A percentile compares a stretch with the other conserved stretches of the same genome.
Evolutionary conservation across 768 basidiomycete species (phyloP).

Genomic region (Cyclocybe cylindracea): DNA sequence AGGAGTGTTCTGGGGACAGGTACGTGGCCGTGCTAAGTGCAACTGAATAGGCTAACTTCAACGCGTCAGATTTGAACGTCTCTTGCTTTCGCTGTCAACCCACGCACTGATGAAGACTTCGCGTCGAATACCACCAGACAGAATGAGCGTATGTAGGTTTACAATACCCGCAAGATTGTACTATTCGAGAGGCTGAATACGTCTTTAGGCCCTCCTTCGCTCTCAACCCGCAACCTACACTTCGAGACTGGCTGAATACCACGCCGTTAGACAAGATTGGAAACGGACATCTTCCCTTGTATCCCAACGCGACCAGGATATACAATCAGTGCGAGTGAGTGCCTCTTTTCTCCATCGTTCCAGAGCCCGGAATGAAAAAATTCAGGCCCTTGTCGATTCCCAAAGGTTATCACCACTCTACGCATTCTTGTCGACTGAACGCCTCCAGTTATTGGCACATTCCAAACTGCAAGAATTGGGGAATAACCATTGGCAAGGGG

Average conservation of each 20-base stretch:
- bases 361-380: background rate
- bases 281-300: slow-evolving; percentile 36
- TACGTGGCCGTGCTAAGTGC: slow-evolving; percentile 18
- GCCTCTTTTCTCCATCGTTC: background rate
- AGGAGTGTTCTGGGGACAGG: slow-evolving; percentile 56
- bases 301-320: slow-evolving; percentile 30
- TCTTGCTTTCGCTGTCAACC: slow-evolving; percentile 53
- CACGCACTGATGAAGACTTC: slow-evolving; percentile 43
- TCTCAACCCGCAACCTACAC: slow-evolving; percentile 36
- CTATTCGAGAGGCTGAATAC: background rate
- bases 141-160: slow-evolving; percentile 26
- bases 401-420: slow-evolving; percentile 21
- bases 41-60: background rate
- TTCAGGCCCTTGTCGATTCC: background rate
- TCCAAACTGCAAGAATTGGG: slow-evolving; percentile 30
- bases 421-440: slow-evolving; percentile 23
- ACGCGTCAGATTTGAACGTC: slow-evolving; percentile 46
- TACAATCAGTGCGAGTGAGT: slow-evolving; percentile 28
- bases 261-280: slow-evolving; percentile 34
- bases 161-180: background rate
- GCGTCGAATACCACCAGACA: slow-evolving; percentile 4
- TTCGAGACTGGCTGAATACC: slow-evolving; percentile 29
- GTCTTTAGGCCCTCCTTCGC: slow-evolving; percentile 24
- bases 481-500: slow-evolving; percentile 23
- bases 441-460: slow-evolving; percentile 29